Evolutionary conservation across 2,329 filamentous ascomycete species (phyloP).

Genomic region (Nemania serpens): DNA sequence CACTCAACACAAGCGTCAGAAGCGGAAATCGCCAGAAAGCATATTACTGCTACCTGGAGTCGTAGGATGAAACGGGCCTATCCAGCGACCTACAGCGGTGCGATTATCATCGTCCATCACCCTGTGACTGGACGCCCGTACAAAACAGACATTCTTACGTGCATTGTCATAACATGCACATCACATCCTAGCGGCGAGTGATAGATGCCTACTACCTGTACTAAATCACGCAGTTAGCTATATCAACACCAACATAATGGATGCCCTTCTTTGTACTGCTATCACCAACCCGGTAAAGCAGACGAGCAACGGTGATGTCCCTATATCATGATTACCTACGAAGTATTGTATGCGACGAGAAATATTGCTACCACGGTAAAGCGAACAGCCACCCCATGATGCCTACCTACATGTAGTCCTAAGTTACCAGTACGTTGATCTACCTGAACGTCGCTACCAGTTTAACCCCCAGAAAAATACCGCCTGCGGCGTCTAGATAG

Average conservation of each 20-base stretch:
- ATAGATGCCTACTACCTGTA: not conserved
- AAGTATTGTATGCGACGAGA: not conserved
- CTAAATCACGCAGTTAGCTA: not conserved
- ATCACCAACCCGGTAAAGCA: not conserved
- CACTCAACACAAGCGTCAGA: too few species aligned
- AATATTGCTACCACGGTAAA: too few species aligned
- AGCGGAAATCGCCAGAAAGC: too few species aligned
- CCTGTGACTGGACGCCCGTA: not conserved
- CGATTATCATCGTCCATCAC: not conserved
- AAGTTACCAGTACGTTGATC: not conserved
- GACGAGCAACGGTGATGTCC: not conserved
- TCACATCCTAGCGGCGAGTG: conserved; percentile 3
- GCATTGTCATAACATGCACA: conserved; percentile 2
- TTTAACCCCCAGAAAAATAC: too few species aligned
- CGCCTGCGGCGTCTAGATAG: too few species aligned
- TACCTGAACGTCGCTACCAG: conserved; percentile 4
- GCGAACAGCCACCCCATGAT: not conserved
- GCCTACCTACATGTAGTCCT: too few species aligned
- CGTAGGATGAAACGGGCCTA: too few species aligned
- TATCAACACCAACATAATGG: too few species aligned
- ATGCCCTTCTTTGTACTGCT: not conserved
- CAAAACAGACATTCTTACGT: not conserved
- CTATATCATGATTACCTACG: not conserved
- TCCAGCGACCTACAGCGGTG: not conserved
- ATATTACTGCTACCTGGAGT: too few species aligned